Conservation (phyloP, 306 rosid species). For the Cucumis sativus region Cucumber_9930_V3 NC_026657.2:13702501-13703000, state of each 20-base stretch:
- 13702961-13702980: background rate
- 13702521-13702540: background rate
- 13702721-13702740: background rate
- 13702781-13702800: background rate
- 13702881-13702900: conserved; percentile 12
- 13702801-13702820: conserved; percentile 17
- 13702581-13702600: background rate
- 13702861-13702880: conserved; percentile 19
- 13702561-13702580: background rate
- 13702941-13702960: background rate
- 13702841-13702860: conserved; percentile 78
- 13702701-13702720: background rate
- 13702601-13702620: background rate
- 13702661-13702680: background rate
- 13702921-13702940: background rate
- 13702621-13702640: background rate
- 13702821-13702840: conserved; percentile 90
- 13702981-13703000: background rate
- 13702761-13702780: background rate
- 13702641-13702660: background rate
- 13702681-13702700: background rate
- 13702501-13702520: background rate
- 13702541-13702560: background rate
- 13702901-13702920: background rate
- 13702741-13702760: background rate